These are phyloP conservation scores for Leccinum subtestaceum DNA, from an alignment of 768 basidiomycete species.

Conservation along the genomic window DNA sequence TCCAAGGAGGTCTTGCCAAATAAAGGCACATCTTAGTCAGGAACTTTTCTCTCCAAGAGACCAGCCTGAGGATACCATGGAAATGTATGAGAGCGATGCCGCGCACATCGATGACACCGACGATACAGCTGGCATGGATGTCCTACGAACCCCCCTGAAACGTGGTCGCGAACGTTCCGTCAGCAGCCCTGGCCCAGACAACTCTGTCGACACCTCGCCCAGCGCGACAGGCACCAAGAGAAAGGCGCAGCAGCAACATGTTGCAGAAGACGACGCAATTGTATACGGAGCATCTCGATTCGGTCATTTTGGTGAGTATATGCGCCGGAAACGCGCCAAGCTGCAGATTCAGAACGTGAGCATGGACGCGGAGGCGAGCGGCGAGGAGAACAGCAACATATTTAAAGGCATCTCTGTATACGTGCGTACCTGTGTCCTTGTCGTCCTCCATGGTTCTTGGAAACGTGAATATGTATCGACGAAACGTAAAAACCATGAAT, in stretches of 20 bases:
- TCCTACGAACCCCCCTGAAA: conserved; percentile 35
- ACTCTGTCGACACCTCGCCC: neutral
- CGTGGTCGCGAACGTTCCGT: conserved; percentile 33
- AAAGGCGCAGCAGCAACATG: conserved; percentile 14
- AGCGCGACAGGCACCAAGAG: conserved; percentile 14
- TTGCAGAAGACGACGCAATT: conserved; percentile 36
- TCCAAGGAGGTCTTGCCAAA: conserved; percentile 5
- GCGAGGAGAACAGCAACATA: conserved; percentile 42
- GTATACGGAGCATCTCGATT: conserved; percentile 79
- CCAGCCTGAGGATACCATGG: conserved; percentile 23
- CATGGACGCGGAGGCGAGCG: conserved; percentile 27
- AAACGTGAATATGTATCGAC: neutral
- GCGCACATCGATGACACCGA: conserved; percentile 13
- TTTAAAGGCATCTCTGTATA: conserved; percentile 80
- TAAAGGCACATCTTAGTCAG: conserved; percentile 9
- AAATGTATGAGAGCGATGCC: conserved; percentile 8
- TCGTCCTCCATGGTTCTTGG: neutral
- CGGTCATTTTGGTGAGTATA: conserved; percentile 84
- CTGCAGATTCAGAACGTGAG: conserved; percentile 74
- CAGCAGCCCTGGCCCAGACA: conserved; percentile 6
- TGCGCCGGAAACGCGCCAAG: conserved; percentile 88
- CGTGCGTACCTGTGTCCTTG: conserved; percentile 45
- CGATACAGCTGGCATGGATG: conserved; percentile 21
- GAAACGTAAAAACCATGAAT: neutral
- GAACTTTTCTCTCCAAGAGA: conserved; percentile 1